Conservation (phyloP, 257 asterid species). For the Solanum commersonii region DNA sequence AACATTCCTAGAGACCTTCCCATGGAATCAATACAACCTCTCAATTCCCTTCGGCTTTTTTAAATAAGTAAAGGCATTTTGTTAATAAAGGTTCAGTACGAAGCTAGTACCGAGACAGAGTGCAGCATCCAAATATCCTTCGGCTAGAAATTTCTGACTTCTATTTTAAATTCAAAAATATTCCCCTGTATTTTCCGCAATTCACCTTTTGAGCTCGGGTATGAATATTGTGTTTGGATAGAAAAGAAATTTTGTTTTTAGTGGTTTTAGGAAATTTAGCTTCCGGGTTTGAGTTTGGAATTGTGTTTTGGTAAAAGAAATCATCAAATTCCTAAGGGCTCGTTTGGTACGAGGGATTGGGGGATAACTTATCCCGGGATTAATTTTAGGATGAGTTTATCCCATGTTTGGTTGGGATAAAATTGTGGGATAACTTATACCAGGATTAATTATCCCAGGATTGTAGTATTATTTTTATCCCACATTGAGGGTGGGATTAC, state of each 20-base stretch:
- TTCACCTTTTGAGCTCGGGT: not conserved
- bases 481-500: no score
- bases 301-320: no score
- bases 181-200: not conserved
- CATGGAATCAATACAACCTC: not conserved
- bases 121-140: not conserved
- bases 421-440: no score
- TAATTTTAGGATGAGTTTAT: no score
- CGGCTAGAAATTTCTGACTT: not conserved
- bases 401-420: no score
- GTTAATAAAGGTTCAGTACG: not conserved
- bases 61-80: not conserved
- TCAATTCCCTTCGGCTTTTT: not conserved
- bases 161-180: not conserved
- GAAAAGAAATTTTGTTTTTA: no score
- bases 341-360: no score
- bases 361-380: no score
- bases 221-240: not conserved
- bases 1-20: not conserved
- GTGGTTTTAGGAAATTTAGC: not conserved
- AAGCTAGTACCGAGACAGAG: not conserved
- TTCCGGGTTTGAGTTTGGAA: no score
- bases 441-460: no score
- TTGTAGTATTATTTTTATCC: no score
- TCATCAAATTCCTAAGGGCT: no score